phyloP scores from a whole-genome alignment of 2,329 filamentous ascomycete species.

The Dothideomycetes sp. region DNA sequence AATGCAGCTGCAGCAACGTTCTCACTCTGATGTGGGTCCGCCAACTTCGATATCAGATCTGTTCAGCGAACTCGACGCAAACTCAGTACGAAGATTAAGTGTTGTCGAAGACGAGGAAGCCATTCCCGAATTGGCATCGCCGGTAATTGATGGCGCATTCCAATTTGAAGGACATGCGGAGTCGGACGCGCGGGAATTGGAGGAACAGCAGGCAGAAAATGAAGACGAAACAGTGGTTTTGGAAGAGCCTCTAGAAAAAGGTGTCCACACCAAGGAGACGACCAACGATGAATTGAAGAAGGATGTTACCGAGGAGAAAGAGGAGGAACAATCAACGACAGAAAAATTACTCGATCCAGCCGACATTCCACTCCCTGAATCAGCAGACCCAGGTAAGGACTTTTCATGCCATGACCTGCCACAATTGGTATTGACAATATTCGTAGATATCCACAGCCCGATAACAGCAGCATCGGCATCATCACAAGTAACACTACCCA shows the following conservation, averaged over 20 bases:
- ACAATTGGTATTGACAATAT: no score
- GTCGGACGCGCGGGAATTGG: no score
- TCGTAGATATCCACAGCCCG: no score
- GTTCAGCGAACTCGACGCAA: conserved; percentile 10
- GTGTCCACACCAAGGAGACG: no score
- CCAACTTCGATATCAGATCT: not conserved
- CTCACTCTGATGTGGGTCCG: conserved; percentile 3
- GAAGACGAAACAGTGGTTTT: not conserved
- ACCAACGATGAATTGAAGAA: not conserved
- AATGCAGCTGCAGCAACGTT: conserved; percentile 3
- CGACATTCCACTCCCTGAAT: not conserved
- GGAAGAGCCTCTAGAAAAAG: not conserved
- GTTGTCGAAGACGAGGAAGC: not conserved
- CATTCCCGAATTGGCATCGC: no score
- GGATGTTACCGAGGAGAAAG: not conserved
- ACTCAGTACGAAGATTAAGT: conserved; percentile 6
- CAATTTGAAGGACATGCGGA: no score
- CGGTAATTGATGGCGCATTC: no score
- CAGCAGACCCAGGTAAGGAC: conserved; percentile 5
- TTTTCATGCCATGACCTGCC: no score
- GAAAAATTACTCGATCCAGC: not conserved
- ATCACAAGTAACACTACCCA: no score
- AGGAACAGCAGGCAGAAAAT: not conserved
- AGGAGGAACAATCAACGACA: not conserved
- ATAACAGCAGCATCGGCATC: no score